Base-by-base conservation (phyloP, 2,329 filamentous ascomycete species). In the Seiridium unicorne region DNA sequence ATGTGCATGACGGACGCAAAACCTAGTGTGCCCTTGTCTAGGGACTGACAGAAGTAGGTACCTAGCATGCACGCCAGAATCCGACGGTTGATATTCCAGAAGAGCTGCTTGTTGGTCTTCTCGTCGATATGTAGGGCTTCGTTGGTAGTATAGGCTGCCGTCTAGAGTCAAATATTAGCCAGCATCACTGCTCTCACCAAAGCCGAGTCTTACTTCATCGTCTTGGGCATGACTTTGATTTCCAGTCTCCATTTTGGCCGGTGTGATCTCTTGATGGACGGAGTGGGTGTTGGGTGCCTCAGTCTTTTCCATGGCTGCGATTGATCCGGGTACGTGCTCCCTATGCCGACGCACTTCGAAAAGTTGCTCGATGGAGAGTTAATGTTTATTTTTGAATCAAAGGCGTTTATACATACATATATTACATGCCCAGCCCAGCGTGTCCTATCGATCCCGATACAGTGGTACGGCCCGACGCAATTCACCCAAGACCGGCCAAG, bases 11-110 rank as follows among this genome's bases (percentile, higher is more conserved):
- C 65, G 11, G 68, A 69, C 1, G 67, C 60, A 44, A 70, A 71
- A 5, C 63, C 64, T 10, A 70, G 62, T 2, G 68, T 71, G 1
- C 69, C 69, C 48, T 70, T 72, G 55, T 72, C 69, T 3, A 76
- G 63, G 18, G 71, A 79, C 68, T 72, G 75, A 60, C 66, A 74
- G 68, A 70, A 81, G 68, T 83, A 85, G 44, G 78, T 81, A 59
- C 78, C 79, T 51, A 80, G 71, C 68, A 83, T 80, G 67, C 81
- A 82, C 9, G 76, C 79, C 58, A 85, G 69, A 53, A 81, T 76
- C 40, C 76, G 74, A 57, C 80, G 77, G 70, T 85, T 84, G 61
- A 76, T 67, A 69, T 72, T 67, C 81, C 81, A 66, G 77, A 81
- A 63, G 71, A 83, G 64, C 68, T 79, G 63, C 74, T 74, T 68